Evolutionary conservation across 345 rosid genomes (phyloP), one percentile per base, ranked within the genome.

Genomic region (Barbarea vulgaris): DNA sequence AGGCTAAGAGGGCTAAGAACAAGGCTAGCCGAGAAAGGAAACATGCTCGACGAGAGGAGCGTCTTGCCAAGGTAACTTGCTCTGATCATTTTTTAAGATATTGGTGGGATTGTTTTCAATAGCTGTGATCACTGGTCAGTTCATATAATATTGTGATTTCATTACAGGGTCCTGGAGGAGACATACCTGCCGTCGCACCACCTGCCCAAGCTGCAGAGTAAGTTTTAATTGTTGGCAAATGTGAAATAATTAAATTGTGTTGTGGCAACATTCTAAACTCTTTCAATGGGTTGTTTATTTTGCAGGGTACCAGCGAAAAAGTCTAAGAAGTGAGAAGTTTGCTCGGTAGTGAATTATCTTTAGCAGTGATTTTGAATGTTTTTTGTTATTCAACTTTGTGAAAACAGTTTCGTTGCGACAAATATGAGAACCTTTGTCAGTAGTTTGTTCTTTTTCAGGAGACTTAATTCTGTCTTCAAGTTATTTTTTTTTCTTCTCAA

Each of bases 21-120:
- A 94, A 94, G 87, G 98, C 97, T 12, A 91, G 96, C 89, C 82
- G 97, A 59, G 98, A 94, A 74, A 91, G 98, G 64, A 94, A 94
- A 59, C 1, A 77, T 70, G 96, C 97, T 9, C 77, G 98, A 70
- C 85, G 98, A 62, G 97, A 94, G 70, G 98, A 91, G 66, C 89
- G 98, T 0, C 79, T 94, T 64, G 97, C 98, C 41, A 93, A 85
- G 96, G 98, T 89, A 76, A 19, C 31, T 13, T 53, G 19, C 3
- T 53, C 18, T 53, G 18, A 13, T 27, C 33, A 25, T 25, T 6
- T 25, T 0, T 18, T 53, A 12, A 11, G 12, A 11, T 5, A 0
- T 0, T 2, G 4, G 14, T 24, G 33, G 58, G 18, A 2, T 53
- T 25, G 58, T 47, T 18, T 47, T 8, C 2, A 18, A 7, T 4